Percentiles rank a stretch among this genome's conserved stretches.
Conservation (phyloP, 495 filamentous ascomycete species). For the Pseudevernia furfuracea region DNA sequence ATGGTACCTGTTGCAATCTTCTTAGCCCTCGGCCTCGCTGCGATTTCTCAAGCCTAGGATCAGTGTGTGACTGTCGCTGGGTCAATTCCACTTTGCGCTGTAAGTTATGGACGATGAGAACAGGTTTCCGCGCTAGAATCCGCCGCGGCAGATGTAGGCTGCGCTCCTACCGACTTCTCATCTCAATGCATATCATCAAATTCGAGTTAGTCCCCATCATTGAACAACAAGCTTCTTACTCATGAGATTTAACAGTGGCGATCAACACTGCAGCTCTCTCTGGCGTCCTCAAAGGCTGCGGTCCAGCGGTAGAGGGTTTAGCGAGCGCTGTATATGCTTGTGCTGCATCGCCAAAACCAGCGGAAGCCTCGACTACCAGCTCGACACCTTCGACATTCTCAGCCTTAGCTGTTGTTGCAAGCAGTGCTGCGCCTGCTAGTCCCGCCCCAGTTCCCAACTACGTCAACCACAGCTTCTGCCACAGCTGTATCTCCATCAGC, state of each 20-base stretch:
- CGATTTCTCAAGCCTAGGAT: conserved; percentile 22
- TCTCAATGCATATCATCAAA: conserved; percentile 24
- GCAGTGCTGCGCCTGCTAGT: conserved; percentile 10
- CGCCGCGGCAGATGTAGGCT: conserved; percentile 21
- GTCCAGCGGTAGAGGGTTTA: conserved; percentile 19
- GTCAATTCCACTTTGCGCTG: conserved; percentile 23
- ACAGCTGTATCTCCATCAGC: background rate
- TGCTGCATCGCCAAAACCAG: background rate
- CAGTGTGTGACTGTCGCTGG: conserved; percentile 22
- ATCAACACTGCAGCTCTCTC: conserved; percentile 20
- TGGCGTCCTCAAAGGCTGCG: conserved; percentile 23
- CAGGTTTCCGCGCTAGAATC: conserved; percentile 18
- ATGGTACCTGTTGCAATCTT: conserved; percentile 20
- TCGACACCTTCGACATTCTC: conserved; percentile 6
- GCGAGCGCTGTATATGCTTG: conserved; percentile 24
- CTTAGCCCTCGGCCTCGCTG: conserved; percentile 21
- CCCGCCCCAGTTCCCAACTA: conserved; percentile 1
- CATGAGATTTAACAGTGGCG: conserved; percentile 13
- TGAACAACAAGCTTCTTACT: background rate
- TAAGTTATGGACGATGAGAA: conserved; percentile 11
- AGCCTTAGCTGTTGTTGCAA: conserved; percentile 2
- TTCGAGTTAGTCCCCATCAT: background rate
- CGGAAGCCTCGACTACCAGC: conserved; percentile 5
- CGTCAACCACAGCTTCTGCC: conserved; percentile 11
- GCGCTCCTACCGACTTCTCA: conserved; percentile 20